Evolutionary conservation across 495 filamentous ascomycete species (phyloP).

Genomic region (Neurospora tetraspora): DNA sequence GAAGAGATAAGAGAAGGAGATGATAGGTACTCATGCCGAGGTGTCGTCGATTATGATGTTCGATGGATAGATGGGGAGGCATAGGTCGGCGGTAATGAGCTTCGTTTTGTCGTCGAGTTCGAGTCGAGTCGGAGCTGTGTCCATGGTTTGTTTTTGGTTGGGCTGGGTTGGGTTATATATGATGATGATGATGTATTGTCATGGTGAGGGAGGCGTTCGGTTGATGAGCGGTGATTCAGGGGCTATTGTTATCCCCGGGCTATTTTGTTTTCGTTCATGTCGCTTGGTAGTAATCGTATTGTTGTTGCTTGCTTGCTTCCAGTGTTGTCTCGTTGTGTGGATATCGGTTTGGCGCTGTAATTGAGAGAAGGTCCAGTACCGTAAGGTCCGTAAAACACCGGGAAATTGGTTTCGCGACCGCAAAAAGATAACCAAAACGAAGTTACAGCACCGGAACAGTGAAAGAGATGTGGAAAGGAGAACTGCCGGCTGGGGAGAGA

Average conservation of each 20-base stretch:
- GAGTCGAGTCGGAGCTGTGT: not conserved
- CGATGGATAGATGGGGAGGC: not conserved
- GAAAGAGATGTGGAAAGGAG: slow-evolving; percentile 1
- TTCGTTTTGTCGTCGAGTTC: not conserved
- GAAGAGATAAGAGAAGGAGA: not conserved
- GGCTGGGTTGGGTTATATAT: not conserved
- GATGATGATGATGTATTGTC: not conserved
- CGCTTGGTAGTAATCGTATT: not conserved
- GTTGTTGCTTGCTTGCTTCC: not conserved
- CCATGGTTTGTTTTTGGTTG: not conserved
- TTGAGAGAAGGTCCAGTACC: not conserved
- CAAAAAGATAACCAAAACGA: not conserved
- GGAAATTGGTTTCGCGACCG: not conserved
- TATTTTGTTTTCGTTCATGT: not conserved
- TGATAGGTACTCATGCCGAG: not conserved
- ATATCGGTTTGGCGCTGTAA: not conserved
- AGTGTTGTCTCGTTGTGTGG: not conserved
- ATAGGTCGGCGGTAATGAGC: not conserved
- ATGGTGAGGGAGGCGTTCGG: not conserved
- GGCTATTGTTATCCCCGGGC: not conserved
- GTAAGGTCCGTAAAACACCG: not conserved
- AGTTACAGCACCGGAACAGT: not conserved
- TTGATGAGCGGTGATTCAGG: not conserved
- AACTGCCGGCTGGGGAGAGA: not conserved
- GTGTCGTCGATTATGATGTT: not conserved